Conservation (phyloP, 1,284 basidiomycete species). For the Pseudozyma hubeiensis region DNA sequence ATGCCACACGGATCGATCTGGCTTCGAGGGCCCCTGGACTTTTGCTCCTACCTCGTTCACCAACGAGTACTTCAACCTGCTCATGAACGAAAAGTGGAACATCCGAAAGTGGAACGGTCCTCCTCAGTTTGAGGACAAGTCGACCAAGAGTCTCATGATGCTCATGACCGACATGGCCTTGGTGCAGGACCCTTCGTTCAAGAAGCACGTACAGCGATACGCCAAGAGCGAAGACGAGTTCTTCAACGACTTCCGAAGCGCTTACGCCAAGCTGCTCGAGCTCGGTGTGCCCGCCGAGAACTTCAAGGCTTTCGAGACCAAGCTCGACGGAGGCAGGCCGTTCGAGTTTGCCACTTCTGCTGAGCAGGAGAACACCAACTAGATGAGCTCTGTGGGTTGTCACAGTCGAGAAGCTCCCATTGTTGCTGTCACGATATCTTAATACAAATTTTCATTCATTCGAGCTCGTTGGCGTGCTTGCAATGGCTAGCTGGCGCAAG, state of each 20-base stretch:
- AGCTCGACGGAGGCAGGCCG: constrained; percentile 47
- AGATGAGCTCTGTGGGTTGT: not conserved
- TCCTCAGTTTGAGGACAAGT: constrained; percentile 93
- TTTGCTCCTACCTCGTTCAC: constrained; percentile 80
- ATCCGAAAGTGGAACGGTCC: constrained; percentile 89
- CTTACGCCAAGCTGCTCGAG: constrained; percentile 60
- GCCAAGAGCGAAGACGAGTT: constrained; percentile 66
- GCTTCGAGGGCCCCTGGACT: constrained; percentile 67
- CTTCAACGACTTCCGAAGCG: constrained; percentile 64
- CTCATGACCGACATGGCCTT: constrained; percentile 65
- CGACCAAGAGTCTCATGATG: constrained; percentile 91
- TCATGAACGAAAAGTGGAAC: constrained; percentile 84
- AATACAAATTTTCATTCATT: not conserved
- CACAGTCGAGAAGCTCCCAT: not conserved
- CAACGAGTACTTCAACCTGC: constrained; percentile 89
- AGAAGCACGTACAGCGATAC: constrained; percentile 63
- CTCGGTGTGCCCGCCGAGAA: constrained; percentile 65
- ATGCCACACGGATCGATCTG: constrained; percentile 77
- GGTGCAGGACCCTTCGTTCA: constrained; percentile 61
- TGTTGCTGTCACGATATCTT: constrained; percentile 1
- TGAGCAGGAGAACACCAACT: constrained; percentile 57
- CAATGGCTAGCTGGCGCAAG: not conserved
- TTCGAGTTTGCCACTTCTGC: constrained; percentile 51
- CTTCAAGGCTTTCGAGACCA: constrained; percentile 59
- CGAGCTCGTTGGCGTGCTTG: not conserved